Evolutionary conservation across 106 monocot genomes (phyloP), one percentile per base, ranked within the genome.

Genomic region (Acorus calamus): DNA sequence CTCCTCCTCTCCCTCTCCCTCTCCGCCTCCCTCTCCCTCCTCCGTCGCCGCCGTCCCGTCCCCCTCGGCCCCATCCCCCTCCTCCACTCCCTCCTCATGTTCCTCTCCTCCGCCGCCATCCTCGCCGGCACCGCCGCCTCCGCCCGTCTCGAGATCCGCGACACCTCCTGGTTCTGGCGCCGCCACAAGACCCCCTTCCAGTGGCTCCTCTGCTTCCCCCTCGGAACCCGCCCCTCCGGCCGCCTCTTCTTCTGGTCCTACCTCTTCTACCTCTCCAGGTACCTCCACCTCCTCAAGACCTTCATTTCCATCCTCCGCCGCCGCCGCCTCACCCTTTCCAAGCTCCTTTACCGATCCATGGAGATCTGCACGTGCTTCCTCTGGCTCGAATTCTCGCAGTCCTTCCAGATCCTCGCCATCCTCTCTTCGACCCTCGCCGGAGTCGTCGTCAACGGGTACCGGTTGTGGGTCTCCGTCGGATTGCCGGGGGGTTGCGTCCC

Each of bases 341-440:
- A 72, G n/a, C 56, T 89, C 50, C 62, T 84, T 68, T 70, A 61
- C 71, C 81, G 84, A 68, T 77, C 77, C 10, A 72, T 74, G 8
- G 64, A 78, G 6, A 56, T 94, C 47, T 80, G 79, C 69, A 94
- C 84, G 84, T 80, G 87, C 28, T 96, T 96, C 73, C 69, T 96
- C 44, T 96, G 96, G 96, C 89, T 96, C 41, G 96, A 96, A 63
- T 96, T 96, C 87, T 96, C 96, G 6, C 90, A 96, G 72, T 87
- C 87, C 28, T 83, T 96, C 68, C 96, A 96, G 76, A 87, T 96
- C 4, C 65, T 78, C 13, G 87, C 84, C 8, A 88, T 96, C 59
- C 76, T 91, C 44, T 73, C 83, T 12, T 67, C 84, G 71, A 85
- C 91, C 11, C 69, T 90, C 6, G 84, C 77, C 8, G 79, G 82